Evolutionary conservation across 1,284 basidiomycete genomes (phyloP).

Genomic region (Apiotrichum siamense): DNA sequence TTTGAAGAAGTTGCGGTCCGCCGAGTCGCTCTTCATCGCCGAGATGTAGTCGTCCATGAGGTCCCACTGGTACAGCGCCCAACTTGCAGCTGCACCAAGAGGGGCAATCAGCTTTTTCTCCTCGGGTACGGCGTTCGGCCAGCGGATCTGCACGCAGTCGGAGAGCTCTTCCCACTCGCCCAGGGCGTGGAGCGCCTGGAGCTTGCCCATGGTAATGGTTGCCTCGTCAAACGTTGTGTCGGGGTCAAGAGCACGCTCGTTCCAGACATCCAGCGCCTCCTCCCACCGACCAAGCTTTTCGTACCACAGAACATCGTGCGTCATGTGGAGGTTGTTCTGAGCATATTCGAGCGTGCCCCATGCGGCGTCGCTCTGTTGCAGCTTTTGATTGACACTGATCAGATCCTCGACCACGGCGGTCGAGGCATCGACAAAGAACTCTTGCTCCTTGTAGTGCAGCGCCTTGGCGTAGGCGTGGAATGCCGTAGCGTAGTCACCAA

Average conservation of each 20-base stretch:
- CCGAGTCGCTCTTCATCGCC: slow-evolving; percentile 88
- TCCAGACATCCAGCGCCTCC: slow-evolving; percentile 80
- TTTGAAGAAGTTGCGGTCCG: slow-evolving; percentile 92
- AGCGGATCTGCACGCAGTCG: slow-evolving; percentile 78
- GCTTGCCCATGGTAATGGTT: slow-evolving; percentile 68
- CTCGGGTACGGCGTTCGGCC: slow-evolving; percentile 76
- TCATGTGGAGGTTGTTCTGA: slow-evolving; percentile 54
- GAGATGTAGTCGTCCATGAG: slow-evolving; percentile 96
- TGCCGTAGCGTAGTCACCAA: slow-evolving; percentile 87
- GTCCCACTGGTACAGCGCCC: slow-evolving; percentile 97
- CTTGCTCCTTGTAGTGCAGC: slow-evolving; percentile 96
- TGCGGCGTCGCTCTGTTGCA: slow-evolving; percentile 94
- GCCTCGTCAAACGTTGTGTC: slow-evolving; percentile 58
- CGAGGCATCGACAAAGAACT: slow-evolving; percentile 80
- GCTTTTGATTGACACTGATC: slow-evolving; percentile 93
- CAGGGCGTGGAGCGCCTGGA: slow-evolving; percentile 93
- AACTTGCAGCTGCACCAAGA: slow-evolving; percentile 92
- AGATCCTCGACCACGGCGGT: slow-evolving; percentile 79
- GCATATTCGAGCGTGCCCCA: slow-evolving; percentile 90
- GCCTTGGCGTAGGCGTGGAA: slow-evolving; percentile 97
- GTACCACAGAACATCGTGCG: slow-evolving; percentile 67
- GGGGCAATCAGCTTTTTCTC: slow-evolving; percentile 89
- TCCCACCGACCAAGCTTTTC: slow-evolving; percentile 96
- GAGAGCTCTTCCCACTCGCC: slow-evolving; percentile 97
- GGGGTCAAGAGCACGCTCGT: slow-evolving; percentile 36